Evolutionary conservation across 2,329 filamentous ascomycete species (phyloP), one percentile per base, ranked within the genome.

Genomic region (Neonectria hederae): DNA sequence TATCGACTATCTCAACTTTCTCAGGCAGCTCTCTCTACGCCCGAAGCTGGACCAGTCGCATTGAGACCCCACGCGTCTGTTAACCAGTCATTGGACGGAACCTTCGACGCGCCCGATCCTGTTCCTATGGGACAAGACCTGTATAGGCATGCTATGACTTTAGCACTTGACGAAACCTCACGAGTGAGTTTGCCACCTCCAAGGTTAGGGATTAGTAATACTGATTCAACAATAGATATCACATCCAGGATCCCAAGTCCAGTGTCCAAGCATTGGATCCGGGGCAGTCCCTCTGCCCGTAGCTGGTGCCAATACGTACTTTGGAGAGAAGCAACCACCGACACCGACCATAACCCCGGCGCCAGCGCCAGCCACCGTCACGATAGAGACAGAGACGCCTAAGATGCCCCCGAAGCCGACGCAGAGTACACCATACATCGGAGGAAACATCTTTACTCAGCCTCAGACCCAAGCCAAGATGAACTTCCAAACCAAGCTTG

Each of bases 281-380:
- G 64, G 65, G 10, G 49, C 70, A 17, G 64, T 65, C 1, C 77
- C 77, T 9, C 66, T 76, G 62, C 79, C 79, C 4, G 74, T 81
- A 28, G 66, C 70, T 11, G 75, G 79, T 42, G 69, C 79, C 19
- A 77, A 80, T 52, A 81, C 79, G 2, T 80, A 74, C 59, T 79
- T 82, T 64, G 75, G 76, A 46, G 45, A 66, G 38, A 9, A 67
- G 51, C 14, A 61, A 49, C 11, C 43, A 8, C 61, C 46, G 19
- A 28, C 28, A 7, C 11, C 14, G 6, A 9, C n/a, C 19, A 21
- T 6, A 28, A 28, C 10, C 3, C 28, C 43, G 9, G 30, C 32
- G 19, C 21, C 48, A 7, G 26, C 32, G 30, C 26, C 56, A 5
- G 48, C 46, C 4, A 42, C 24, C 2, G 21, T 30, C 14, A 49